A percentile compares a stretch with the other conserved stretches of the same genome.
Conservation (phyloP, 2,329 filamentous ascomycete genomes). For the Cercospora sp. region DNA sequence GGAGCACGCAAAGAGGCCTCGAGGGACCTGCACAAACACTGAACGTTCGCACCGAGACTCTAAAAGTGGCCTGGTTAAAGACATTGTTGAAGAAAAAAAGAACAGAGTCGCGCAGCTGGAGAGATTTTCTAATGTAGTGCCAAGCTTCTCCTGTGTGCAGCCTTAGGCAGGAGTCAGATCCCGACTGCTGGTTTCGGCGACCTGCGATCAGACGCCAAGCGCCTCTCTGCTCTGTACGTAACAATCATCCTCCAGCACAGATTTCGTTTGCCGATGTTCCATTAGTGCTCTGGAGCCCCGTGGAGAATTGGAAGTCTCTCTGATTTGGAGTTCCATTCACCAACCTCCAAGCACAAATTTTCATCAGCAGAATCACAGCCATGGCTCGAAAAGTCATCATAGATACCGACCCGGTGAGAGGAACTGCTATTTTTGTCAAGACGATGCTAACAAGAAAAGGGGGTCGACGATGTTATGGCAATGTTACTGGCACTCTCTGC, state of each 20-base stretch:
- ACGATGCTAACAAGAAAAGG: constrained; percentile 44
- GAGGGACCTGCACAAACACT: constrained; percentile 84
- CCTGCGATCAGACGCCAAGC: constrained; percentile 10
- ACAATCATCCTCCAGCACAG: not conserved
- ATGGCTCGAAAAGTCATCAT: constrained; percentile 70
- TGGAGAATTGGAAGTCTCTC: not conserved
- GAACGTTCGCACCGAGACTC: constrained; percentile 97
- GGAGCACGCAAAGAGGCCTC: constrained; percentile 91
- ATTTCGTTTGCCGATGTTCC: not conserved
- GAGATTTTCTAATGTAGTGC: constrained; percentile 7
- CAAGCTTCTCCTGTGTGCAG: not conserved
- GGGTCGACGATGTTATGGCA: constrained; percentile 88
- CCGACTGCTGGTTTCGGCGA: constrained; percentile 8
- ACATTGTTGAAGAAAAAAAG: constrained; percentile 65
- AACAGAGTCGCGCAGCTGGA: constrained; percentile 13
- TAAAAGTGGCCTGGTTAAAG: constrained; percentile 82
- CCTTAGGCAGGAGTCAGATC: not conserved
- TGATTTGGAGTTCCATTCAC: not conserved
- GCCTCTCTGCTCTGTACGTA: not conserved
- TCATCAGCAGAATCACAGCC: constrained; percentile 38
- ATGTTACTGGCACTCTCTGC: constrained; percentile 83
- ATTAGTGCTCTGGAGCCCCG: constrained; percentile 1
- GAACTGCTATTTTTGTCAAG: not conserved
- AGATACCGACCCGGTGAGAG: constrained; percentile 82
- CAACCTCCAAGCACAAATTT: constrained; percentile 15